Evolutionary conservation across 768 basidiomycete genomes (phyloP).

Genomic region (Sutorius australiensis): DNA sequence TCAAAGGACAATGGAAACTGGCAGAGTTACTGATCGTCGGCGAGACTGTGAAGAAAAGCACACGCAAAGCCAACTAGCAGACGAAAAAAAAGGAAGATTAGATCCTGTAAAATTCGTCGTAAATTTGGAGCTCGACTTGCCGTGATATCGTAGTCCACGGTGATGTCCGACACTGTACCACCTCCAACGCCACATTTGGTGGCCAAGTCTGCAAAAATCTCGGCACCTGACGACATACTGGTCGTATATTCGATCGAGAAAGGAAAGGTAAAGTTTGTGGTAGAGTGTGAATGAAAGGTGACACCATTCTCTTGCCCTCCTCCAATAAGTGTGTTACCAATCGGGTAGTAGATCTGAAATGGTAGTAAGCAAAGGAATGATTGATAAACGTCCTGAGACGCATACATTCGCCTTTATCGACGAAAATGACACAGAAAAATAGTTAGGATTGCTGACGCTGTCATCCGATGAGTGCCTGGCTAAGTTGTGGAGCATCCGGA

Average conservation of each 20-base stretch:
- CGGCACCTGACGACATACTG: conserved; percentile 45
- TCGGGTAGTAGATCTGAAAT: conserved; percentile 67
- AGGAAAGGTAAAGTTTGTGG: conserved; percentile 72
- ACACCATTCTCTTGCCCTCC: conserved; percentile 48
- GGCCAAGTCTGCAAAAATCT: conserved; percentile 59
- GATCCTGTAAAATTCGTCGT: neutral
- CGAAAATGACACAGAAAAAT: conserved; percentile 64
- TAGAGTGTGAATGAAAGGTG: conserved; percentile 46
- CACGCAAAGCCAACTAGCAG: conserved; percentile 55
- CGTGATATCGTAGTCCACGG: conserved; percentile 63
- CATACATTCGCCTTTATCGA: conserved; percentile 59
- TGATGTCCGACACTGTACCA: conserved; percentile 44
- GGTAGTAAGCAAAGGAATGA: conserved; percentile 3
- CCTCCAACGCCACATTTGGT: conserved; percentile 57
- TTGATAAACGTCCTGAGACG: neutral
- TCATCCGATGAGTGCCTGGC: conserved; percentile 5
- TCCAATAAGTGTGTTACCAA: conserved; percentile 66
- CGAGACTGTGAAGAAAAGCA: conserved; percentile 62
- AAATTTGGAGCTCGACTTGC: conserved; percentile 30
- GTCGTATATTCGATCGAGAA: conserved; percentile 63
- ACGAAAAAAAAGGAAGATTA: conserved; percentile 5
- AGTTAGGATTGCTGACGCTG: conserved; percentile 81
- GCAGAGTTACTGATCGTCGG: conserved; percentile 62
- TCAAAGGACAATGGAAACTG: conserved; percentile 63
- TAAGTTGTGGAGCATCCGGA: neutral